Conservation (phyloP, 306 rosid species). For the Dalbergia cochinchinensis region DNA sequence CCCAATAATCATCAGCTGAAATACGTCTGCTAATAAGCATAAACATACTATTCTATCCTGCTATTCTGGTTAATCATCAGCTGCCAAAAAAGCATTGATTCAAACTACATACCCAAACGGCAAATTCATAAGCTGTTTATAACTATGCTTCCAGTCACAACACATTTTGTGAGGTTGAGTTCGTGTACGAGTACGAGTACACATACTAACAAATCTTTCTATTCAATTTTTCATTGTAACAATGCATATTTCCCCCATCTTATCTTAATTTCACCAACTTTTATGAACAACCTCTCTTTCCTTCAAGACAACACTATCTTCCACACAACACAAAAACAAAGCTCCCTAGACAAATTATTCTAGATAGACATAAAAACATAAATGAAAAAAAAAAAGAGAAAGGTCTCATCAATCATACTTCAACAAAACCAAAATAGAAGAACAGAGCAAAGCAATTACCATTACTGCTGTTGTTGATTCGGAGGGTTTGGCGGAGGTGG, state of each 20-base stretch:
- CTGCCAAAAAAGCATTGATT: not conserved
- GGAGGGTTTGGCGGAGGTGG: constrained; percentile 85
- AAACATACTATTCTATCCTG: not conserved
- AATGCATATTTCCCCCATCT: not conserved
- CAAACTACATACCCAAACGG: not conserved
- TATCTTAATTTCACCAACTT: not conserved
- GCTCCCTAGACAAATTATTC: not conserved
- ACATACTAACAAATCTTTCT: not conserved
- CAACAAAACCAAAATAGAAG: not conserved
- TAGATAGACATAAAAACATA: not conserved
- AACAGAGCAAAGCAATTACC: constrained; percentile 28
- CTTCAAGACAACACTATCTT: constrained; percentile 1
- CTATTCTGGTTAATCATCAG: too few species aligned
- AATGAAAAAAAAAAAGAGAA: not conserved
- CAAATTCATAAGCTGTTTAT: not conserved
- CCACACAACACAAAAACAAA: not conserved
- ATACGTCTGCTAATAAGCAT: not conserved
- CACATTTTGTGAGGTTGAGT: not conserved
- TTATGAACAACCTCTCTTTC: not conserved
- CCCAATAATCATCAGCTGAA: not conserved
- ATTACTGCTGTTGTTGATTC: constrained; percentile 79
- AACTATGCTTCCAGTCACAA: not conserved
- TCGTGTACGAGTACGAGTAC: not conserved
- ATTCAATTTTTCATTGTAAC: not conserved
- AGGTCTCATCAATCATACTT: not conserved